Conservation (phyloP, 139 green algal species). For the Micractinium sp. region DNA sequence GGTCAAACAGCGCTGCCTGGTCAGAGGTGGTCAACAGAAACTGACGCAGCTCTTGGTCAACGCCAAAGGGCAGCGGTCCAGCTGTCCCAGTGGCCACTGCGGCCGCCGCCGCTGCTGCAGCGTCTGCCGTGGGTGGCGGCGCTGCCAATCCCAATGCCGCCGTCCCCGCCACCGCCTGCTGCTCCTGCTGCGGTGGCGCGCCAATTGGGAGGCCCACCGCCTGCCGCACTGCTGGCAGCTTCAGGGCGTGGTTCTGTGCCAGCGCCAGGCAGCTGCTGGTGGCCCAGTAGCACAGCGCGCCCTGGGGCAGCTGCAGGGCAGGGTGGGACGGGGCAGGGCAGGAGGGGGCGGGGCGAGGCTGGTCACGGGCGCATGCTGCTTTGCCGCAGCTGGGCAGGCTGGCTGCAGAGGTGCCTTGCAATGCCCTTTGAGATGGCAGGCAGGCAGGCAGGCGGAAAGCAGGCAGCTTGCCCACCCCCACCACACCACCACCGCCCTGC, state of each 20-base stretch:
- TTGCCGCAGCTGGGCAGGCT: too few species aligned
- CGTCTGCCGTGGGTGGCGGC: not conserved
- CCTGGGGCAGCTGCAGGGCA: slow-evolving; percentile 72
- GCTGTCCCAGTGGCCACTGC: not conserved
- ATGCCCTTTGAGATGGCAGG: too few species aligned
- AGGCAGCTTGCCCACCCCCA: too few species aligned
- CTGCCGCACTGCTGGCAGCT: not conserved
- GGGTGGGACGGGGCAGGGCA: not conserved
- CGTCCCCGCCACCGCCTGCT: not conserved
- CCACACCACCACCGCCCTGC: too few species aligned
- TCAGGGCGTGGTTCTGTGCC: slow-evolving; percentile 28
- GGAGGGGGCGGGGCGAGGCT: not conserved
- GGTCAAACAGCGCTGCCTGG: slow-evolving; percentile 25
- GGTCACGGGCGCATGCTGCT: not conserved
- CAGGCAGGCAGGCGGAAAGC: too few species aligned
- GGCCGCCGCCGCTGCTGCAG: not conserved
- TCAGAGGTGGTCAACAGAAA: slow-evolving; percentile 28
- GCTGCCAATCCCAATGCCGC: not conserved
- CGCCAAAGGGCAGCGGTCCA: not conserved
- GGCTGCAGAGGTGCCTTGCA: too few species aligned
- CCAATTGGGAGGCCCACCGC: not conserved
- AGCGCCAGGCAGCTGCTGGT: slow-evolving; percentile 62
- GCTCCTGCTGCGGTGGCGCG: not conserved
- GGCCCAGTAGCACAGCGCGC: slow-evolving; percentile 78
- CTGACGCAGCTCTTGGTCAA: not conserved